These are phyloP conservation scores for Ganoderma resinaceum DNA, from an alignment of 1,284 basidiomycete genomes.

Conservation along the genomic window DNA sequence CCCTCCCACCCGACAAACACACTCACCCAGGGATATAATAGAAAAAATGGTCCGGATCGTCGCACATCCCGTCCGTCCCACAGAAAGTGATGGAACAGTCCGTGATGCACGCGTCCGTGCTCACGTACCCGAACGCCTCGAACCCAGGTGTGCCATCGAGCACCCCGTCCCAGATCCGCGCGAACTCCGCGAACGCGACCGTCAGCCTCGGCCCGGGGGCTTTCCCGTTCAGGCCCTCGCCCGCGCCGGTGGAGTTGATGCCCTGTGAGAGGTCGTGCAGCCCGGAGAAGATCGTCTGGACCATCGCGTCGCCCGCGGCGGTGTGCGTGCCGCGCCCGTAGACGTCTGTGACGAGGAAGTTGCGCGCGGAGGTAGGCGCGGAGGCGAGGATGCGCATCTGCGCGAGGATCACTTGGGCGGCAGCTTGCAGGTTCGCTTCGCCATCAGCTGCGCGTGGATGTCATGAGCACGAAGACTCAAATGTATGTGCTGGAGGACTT, in stretches of 20 bases:
- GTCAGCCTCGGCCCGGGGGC: conserved; percentile 21
- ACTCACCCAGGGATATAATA: conserved; percentile 58
- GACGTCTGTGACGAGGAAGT: conserved; percentile 43
- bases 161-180: conserved; percentile 42
- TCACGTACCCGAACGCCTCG: conserved; percentile 43
- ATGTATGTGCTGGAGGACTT: conserved; percentile 7
- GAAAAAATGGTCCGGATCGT: conserved; percentile 55
- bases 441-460: conserved; percentile 37
- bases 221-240: conserved; percentile 1
- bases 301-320: conserved; percentile 39
- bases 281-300: conserved; percentile 39
- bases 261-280: conserved; percentile 32
- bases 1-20: background rate
- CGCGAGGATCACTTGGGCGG: conserved; percentile 43
- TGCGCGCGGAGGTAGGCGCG: conserved; percentile 39
- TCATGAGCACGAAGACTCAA: background rate
- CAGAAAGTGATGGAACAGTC: conserved; percentile 29
- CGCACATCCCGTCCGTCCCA: conserved; percentile 34
- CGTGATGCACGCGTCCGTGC: conserved; percentile 36
- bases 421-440: conserved; percentile 41
- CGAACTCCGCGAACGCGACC: conserved; percentile 40
- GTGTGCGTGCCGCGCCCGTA: conserved; percentile 40
- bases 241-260: conserved; percentile 14
- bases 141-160: conserved; percentile 38
- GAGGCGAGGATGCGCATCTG: conserved; percentile 41